Evolutionary conservation across 192 early-diverging fungal genomes (phyloP).

Genomic region (Coemansia sp.): DNA sequence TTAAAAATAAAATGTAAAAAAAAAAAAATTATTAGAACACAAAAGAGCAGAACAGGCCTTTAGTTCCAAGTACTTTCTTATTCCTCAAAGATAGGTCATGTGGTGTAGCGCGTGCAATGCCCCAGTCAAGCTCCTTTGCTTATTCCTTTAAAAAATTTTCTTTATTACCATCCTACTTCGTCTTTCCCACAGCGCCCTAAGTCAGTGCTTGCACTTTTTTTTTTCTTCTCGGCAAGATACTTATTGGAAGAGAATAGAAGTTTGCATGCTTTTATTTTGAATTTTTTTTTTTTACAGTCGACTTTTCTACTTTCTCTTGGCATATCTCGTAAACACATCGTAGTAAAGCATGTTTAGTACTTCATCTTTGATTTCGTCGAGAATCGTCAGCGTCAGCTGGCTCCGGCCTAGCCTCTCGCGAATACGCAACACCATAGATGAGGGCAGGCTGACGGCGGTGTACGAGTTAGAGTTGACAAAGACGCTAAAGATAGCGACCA

Average conservation of each 20-base stretch:
- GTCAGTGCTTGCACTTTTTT: not conserved
- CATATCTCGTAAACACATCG: slow-evolving; percentile 52
- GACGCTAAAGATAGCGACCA: slow-evolving; percentile 50
- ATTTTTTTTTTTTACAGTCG: not conserved
- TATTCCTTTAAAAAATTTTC: not conserved
- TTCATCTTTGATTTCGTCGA: slow-evolving; percentile 55
- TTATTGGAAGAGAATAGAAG: not conserved
- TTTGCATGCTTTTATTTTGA: not conserved
- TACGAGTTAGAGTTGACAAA: slow-evolving; percentile 54
- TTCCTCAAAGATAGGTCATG: not conserved
- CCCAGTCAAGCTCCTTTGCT: not conserved
- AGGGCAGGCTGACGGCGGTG: slow-evolving; percentile 43
- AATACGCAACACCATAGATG: slow-evolving; percentile 40
- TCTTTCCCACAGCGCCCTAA: not conserved
- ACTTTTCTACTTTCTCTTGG: slow-evolving; percentile 17
- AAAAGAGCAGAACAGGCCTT: not conserved
- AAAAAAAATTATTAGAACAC: not conserved
- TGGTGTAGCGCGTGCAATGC: not conserved
- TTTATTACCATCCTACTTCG: not conserved
- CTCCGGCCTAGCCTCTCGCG: slow-evolving; percentile 38
- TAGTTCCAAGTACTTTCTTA: not conserved
- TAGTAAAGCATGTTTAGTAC: slow-evolving; percentile 54
- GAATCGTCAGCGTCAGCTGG: slow-evolving; percentile 42
- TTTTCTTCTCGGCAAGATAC: not conserved
- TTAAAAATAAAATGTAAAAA: not conserved